Evolutionary conservation across 192 early-diverging fungal genomes (phyloP).

Genomic region (Entomortierella chlamydospora): DNA sequence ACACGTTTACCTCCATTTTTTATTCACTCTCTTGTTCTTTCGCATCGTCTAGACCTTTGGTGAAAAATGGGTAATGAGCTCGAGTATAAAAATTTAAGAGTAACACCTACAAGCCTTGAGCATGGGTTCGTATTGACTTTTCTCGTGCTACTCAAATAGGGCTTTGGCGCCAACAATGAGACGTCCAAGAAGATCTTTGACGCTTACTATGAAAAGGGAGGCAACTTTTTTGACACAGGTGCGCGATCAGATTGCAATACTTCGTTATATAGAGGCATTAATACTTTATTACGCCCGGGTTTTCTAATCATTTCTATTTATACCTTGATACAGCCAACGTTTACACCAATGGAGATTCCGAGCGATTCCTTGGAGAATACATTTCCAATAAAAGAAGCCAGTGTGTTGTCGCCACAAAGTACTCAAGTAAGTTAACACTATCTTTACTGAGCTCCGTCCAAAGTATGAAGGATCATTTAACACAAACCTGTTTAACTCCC

Average conservation of each 20-base stretch:
- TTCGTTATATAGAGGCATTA: no score
- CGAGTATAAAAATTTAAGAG: no score
- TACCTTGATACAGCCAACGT: constrained; percentile 53
- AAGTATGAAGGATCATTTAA: no score
- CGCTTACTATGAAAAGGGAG: constrained; percentile 55
- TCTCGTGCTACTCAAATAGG: no score
- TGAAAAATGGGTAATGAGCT: constrained; percentile 53
- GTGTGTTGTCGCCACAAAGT: constrained; percentile 70
- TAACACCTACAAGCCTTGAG: no score
- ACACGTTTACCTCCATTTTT: not conserved
- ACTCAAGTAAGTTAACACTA: constrained; percentile 33
- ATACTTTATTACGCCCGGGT: no score
- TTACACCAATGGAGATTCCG: constrained; percentile 66
- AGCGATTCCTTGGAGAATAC: constrained; percentile 68
- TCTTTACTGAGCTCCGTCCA: no score
- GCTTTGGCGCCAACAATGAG: constrained; percentile 58
- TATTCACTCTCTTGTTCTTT: not conserved
- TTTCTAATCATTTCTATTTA: no score
- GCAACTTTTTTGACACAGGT: constrained; percentile 60
- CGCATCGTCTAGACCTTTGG: constrained; percentile 45
- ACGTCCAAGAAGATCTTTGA: constrained; percentile 59
- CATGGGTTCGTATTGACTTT: no score
- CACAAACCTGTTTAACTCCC: no score
- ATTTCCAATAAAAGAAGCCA: constrained; percentile 62
- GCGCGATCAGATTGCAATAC: no score